Evolutionary conservation across 306 rosid species (phyloP).

Genomic region (Delonix regia): DNA sequence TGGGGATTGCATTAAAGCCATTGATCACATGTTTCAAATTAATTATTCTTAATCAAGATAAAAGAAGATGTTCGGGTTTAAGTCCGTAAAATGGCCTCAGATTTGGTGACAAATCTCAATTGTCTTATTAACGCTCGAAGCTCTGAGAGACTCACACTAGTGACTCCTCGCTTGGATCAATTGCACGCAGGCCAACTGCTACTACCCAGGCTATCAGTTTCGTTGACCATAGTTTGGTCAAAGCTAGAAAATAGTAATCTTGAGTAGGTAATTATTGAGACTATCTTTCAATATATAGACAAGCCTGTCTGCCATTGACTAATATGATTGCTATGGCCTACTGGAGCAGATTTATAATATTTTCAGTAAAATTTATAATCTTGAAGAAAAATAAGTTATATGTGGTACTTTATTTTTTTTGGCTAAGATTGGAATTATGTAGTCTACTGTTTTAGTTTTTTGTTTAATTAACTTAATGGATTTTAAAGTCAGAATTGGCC

Average conservation of each 20-base stretch:
- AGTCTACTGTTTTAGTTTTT: constrained; percentile 26
- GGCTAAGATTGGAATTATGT: neutral
- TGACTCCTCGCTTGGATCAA: neutral
- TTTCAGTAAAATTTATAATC: neutral
- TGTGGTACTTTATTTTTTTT: too few species aligned
- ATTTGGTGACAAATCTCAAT: neutral
- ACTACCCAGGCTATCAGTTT: constrained; percentile 14
- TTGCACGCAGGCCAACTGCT: neutral
- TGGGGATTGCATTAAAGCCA: neutral
- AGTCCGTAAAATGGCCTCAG: neutral
- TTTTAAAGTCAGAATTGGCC: neutral
- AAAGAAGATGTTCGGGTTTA: neutral
- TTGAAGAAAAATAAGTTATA: neutral
- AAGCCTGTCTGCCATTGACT: constrained; percentile 25
- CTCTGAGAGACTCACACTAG: neutral
- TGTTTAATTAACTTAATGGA: neutral
- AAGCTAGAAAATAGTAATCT: constrained; percentile 6
- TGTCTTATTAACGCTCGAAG: neutral
- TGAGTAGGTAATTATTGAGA: neutral
- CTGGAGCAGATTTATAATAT: neutral
- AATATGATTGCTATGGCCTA: neutral
- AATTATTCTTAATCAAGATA: neutral
- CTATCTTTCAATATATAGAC: neutral
- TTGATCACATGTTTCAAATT: constrained; percentile 8
- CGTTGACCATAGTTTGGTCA: constrained; percentile 31